phyloP scores from a whole-genome alignment of 1,139 yeast genomes.

The Magnusiomyces paraingens region DNA sequence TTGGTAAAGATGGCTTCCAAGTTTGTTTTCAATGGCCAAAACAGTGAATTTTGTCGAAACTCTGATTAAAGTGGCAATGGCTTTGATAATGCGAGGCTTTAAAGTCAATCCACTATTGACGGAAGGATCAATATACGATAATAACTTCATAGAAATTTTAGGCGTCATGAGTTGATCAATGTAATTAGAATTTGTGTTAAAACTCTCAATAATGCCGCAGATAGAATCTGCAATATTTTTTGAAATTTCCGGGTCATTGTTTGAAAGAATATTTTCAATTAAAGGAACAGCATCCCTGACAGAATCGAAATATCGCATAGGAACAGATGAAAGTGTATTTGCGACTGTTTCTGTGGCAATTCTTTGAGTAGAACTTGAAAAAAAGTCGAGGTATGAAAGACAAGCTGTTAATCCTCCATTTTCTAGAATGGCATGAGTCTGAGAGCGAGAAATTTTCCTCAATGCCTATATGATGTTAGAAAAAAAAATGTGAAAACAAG shows the following conservation, averaged over 20 bases:
- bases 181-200: constrained; percentile 40
- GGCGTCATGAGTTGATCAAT: constrained; percentile 43
- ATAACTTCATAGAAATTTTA: constrained; percentile 21
- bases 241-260: constrained; percentile 57
- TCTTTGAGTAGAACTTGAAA: constrained; percentile 84
- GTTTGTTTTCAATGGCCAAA: constrained; percentile 20
- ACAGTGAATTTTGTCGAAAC: constrained; percentile 30
- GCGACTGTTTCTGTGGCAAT: constrained; percentile 75
- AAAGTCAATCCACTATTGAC: constrained; percentile 20
- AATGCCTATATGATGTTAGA: constrained; percentile 24
- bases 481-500: constrained; percentile 1
- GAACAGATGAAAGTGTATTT: constrained; percentile 56
- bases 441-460: constrained; percentile 34
- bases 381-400: constrained; percentile 73
- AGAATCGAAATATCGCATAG: constrained; percentile 40
- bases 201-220: constrained; percentile 53
- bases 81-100: constrained; percentile 29
- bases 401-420: constrained; percentile 63
- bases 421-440: constrained; percentile 32
- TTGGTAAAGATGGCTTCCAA: constrained; percentile 31
- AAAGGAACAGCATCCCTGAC: constrained; percentile 55
- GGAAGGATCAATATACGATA: constrained; percentile 23
- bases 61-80: constrained; percentile 41
- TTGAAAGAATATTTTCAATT: constrained; percentile 55
- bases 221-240: constrained; percentile 67